phyloP scores from a whole-genome alignment of 2,329 filamentous ascomycete genomes.

The Scytalidium sp. region DNA sequence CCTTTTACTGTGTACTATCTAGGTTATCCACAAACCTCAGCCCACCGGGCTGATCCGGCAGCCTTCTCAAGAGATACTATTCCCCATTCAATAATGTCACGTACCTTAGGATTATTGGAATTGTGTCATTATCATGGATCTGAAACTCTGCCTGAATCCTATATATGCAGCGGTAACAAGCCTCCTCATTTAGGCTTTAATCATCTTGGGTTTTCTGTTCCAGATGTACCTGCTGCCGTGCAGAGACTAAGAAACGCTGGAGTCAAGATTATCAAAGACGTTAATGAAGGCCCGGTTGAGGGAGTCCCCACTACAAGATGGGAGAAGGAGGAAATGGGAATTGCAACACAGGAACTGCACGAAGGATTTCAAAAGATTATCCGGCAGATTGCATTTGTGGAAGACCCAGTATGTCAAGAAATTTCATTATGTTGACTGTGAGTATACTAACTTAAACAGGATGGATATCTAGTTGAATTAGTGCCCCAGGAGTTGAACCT shows the following conservation, averaged over 20 bases:
- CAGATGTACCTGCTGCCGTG: constrained; percentile 29
- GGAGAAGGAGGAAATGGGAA: too few relatives aligned
- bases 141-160: constrained; percentile 20
- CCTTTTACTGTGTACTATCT: constrained; percentile 38
- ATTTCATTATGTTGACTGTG: too few relatives aligned
- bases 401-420: too few relatives aligned
- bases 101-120: constrained; percentile 32
- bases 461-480: too few relatives aligned
- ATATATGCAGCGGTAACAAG: constrained; percentile 27
- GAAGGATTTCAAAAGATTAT: too few relatives aligned
- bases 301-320: too few relatives aligned
- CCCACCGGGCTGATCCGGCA: constrained; percentile 9
- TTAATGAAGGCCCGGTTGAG: too few relatives aligned
- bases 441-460: too few relatives aligned
- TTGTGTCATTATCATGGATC: constrained; percentile 34
- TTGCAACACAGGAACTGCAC: too few relatives aligned
- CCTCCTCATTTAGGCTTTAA: constrained; percentile 34
- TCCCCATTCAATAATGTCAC: constrained; percentile 20
- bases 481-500: too few relatives aligned
- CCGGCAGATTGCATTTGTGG: too few relatives aligned
- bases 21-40: constrained; percentile 30
- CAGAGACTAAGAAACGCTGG: constrained; percentile 25
- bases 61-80: background rate
- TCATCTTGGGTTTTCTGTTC: constrained; percentile 35
- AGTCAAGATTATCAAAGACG: constrained; percentile 26